Conservation (phyloP, 192 early-diverging fungal species). For the Funneliformis geosporum region DNA sequence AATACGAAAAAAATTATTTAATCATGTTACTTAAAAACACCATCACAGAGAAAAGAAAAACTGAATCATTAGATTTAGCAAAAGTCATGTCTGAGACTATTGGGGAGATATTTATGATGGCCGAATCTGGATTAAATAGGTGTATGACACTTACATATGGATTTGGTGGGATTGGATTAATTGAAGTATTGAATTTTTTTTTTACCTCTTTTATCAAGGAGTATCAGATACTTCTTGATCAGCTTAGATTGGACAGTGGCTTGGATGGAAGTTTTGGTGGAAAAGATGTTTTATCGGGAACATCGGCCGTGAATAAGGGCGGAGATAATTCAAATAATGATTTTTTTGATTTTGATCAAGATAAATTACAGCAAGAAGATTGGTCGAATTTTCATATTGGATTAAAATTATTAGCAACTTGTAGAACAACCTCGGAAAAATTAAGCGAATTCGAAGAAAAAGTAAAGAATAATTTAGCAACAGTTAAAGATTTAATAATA, state of each 20-base stretch:
- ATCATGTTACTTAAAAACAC: slow-evolving; percentile 34
- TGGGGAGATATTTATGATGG: slow-evolving; percentile 43
- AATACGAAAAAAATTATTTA: slow-evolving; percentile 57
- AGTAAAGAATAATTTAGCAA: slow-evolving; percentile 33
- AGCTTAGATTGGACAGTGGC: slow-evolving; percentile 44
- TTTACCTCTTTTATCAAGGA: slow-evolving; percentile 50
- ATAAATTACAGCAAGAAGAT: slow-evolving; percentile 52
- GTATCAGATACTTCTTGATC: slow-evolving; percentile 43
- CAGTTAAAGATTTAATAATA: slow-evolving; percentile 35
- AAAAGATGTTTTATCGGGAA: neutral
- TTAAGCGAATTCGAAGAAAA: slow-evolving; percentile 49
- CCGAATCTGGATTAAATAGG: slow-evolving; percentile 50
- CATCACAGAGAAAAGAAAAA: slow-evolving; percentile 31
- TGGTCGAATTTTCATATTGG: slow-evolving; percentile 68
- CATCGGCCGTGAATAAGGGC: slow-evolving; percentile 15
- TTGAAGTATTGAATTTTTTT: slow-evolving; percentile 54
- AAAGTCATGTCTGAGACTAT: slow-evolving; percentile 54
- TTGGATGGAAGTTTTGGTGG: slow-evolving; percentile 34
- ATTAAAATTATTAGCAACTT: slow-evolving; percentile 60
- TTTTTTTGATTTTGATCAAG: slow-evolving; percentile 50
- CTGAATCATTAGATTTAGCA: slow-evolving; percentile 43
- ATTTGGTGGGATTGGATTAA: slow-evolving; percentile 55
- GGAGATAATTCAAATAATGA: slow-evolving; percentile 39
- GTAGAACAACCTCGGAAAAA: slow-evolving; percentile 44
- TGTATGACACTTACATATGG: slow-evolving; percentile 65